Base-by-base conservation (phyloP, 768 basidiomycete species). In the Termitomyces sp. region DNA sequence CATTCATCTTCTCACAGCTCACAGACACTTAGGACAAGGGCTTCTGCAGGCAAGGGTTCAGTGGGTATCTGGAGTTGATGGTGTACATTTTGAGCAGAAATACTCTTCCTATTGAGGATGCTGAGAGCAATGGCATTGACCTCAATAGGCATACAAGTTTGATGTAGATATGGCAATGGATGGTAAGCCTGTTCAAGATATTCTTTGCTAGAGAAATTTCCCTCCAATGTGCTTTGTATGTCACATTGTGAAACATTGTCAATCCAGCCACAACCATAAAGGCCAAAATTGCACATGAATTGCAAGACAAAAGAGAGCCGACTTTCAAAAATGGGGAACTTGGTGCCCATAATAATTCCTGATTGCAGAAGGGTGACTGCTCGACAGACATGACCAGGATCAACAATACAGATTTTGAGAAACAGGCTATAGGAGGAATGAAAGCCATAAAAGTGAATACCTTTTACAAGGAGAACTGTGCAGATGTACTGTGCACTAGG, bases 1-100 rank as follows among this genome's bases (percentile, higher is more conserved):
- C 91, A 85, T 74, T 99, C 96, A 67, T 98, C 95, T 55, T 96
- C 92, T 96, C 96, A 99, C 2, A 98, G 79, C 74, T 98, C 96
- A 63, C 92, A 87, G 50, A 98, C 91, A 68, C 93, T 88, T 46
- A 87, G 79, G 6, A 99, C 90, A 32, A 96, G 81, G 48, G 91
- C 92, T 66, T 92, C 91, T 11, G 80, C 64, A 58, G 86, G 71
- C 15, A 81, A 66, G 46, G 76, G 68, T 20, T 83, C 74, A 37
- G 80, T 73, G 58, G 88, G 85, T 61, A 94, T 91, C 61, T 83
- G 81, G 68, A 92, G 85, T 63, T 89, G 88, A 50, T 88, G 77
- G 64, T 81, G 80, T 34, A 87, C 62, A 63, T 86, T 81, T 45
- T 94, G 86, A 3, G 88, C 77, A 29, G 74, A 67, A 52, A 97